These are phyloP conservation scores for Porcisia hertigi DNA, from an alignment of 208 protist species.

Conservation along the genomic window DNA sequence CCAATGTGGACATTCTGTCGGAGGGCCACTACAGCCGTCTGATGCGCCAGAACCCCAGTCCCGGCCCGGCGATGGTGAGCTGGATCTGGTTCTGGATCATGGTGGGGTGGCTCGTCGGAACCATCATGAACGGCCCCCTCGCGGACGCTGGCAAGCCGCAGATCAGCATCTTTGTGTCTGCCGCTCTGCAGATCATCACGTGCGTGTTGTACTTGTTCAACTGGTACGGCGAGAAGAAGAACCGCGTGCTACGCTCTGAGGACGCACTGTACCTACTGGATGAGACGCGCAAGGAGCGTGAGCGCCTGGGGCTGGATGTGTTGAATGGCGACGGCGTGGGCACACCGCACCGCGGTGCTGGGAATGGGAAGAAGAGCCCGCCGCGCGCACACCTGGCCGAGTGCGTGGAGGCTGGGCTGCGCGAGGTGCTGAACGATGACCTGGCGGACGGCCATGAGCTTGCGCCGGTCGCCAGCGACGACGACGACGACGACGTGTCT, in stretches of 20 bases:
- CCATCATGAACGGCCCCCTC: conserved; percentile 52
- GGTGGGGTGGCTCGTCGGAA: conserved; percentile 39
- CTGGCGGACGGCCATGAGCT: neutral
- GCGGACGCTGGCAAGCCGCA: conserved; percentile 42
- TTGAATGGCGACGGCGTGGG: neutral
- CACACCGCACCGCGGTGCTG: neutral
- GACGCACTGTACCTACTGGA: conserved; percentile 38
- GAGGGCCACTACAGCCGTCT: conserved; percentile 78
- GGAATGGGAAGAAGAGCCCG: conserved; percentile 12
- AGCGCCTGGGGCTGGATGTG: conserved; percentile 15
- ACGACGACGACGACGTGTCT: conserved; percentile 1
- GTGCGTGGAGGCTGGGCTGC: neutral
- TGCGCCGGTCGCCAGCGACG: neutral
- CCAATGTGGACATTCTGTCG: conserved; percentile 74
- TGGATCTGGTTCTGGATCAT: conserved; percentile 68
- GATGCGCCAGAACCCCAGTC: conserved; percentile 45
- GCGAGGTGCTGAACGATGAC: neutral
- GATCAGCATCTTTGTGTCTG: conserved; percentile 56
- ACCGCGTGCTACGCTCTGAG: conserved; percentile 47
- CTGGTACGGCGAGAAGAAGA: conserved; percentile 62
- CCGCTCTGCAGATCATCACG: conserved; percentile 56
- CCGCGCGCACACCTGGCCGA: conserved; percentile 9
- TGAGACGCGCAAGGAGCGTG: conserved; percentile 32
- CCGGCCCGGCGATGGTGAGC: conserved; percentile 55
- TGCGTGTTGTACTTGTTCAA: conserved; percentile 62